Conservation (phyloP, 805 yeast species). For the Nakazawaea wickerhamii region DNA sequence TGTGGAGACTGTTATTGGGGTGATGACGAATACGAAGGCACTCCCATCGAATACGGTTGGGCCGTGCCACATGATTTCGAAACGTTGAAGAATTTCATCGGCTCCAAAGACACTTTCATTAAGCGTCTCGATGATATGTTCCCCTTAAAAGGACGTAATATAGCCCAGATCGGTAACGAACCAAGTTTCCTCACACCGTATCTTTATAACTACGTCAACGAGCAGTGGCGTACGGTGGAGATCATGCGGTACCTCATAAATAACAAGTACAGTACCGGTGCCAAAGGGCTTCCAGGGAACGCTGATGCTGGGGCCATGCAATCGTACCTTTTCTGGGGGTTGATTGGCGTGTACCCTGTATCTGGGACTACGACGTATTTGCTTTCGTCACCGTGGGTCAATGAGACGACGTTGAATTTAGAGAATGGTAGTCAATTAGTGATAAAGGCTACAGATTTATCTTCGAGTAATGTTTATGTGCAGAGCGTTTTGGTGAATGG, state of each 20-base stretch:
- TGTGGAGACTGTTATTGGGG: slow-evolving; percentile 32
- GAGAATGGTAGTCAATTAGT: slow-evolving; percentile 19
- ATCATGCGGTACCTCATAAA: slow-evolving; percentile 25
- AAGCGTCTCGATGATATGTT: slow-evolving; percentile 32
- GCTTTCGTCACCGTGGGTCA: slow-evolving; percentile 26
- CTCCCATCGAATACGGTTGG: slow-evolving; percentile 31
- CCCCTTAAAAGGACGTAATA: slow-evolving; percentile 22
- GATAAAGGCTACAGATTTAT: slow-evolving; percentile 14
- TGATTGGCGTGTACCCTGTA: slow-evolving; percentile 31
- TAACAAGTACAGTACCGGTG: slow-evolving; percentile 23
- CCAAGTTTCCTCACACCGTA: slow-evolving; percentile 32
- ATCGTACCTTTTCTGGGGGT: slow-evolving; percentile 29
- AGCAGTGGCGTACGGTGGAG: slow-evolving; percentile 26
- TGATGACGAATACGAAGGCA: slow-evolving; percentile 29
- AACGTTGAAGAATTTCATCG: slow-evolving; percentile 23
- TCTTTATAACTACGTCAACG: slow-evolving; percentile 27
- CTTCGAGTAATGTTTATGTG: slow-evolving; percentile 22
- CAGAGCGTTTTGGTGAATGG: slow-evolving; percentile 28
- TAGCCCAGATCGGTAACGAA: slow-evolving; percentile 33
- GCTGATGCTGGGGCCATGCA: slow-evolving; percentile 36
- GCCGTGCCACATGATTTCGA: slow-evolving; percentile 30
- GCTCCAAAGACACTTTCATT: slow-evolving; percentile 23
- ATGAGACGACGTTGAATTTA: slow-evolving; percentile 20
- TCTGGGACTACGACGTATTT: slow-evolving; percentile 31
- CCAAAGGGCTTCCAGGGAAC: slow-evolving; percentile 30